These are phyloP conservation scores for Penicillium crustosum DNA, from an alignment of 2,329 filamentous ascomycete species.

Conservation along the genomic window DNA sequence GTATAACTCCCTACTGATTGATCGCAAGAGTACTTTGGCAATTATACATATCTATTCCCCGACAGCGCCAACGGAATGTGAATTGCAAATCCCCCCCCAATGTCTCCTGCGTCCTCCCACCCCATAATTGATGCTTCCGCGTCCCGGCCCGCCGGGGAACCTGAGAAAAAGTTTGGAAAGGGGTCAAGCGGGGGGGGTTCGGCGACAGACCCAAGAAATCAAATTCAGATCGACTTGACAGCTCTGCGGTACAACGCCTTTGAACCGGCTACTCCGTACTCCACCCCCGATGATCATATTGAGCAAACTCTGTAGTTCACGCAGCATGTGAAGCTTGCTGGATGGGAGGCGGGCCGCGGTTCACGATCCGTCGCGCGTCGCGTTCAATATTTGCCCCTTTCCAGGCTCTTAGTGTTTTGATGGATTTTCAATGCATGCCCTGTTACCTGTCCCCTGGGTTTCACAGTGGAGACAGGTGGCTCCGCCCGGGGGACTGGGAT, in stretches of 20 bases:
- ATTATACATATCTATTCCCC: neutral
- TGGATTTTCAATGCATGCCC: constrained; percentile 2
- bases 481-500: neutral
- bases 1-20: neutral
- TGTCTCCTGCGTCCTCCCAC: neutral
- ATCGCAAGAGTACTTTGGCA: constrained; percentile 5
- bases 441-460: constrained; percentile 13
- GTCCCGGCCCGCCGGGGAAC: constrained; percentile 14
- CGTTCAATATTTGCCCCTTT: constrained; percentile 1
- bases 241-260: constrained; percentile 6
- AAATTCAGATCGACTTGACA: constrained; percentile 13
- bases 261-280: neutral
- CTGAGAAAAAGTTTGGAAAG: neutral
- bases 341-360: constrained; percentile 14
- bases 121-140: constrained; percentile 13
- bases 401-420: constrained; percentile 13
- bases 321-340: neutral
- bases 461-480: neutral
- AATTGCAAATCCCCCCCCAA: neutral
- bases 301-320: neutral
- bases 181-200: neutral
- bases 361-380: constrained; percentile 9
- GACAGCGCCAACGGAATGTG: neutral
- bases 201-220: neutral
- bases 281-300: neutral